Evolutionary conservation across 805 yeast species (phyloP).

Genomic region (Babjeviella inositovora): DNA sequence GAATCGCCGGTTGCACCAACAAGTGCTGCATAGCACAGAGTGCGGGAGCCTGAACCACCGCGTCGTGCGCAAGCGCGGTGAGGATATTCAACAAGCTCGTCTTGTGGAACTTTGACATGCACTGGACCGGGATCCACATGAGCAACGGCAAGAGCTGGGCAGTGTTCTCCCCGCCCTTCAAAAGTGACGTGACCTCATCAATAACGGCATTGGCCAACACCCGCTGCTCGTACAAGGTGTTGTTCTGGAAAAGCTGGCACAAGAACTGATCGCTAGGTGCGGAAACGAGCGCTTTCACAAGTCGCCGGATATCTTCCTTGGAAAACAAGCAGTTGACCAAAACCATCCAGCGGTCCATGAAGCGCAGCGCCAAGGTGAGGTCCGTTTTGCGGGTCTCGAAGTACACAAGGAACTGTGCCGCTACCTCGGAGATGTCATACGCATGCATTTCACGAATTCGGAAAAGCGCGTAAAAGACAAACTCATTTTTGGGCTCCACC

Average conservation of each 20-base stretch:
- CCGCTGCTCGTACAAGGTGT: slow-evolving; percentile 29
- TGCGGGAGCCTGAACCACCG: no score
- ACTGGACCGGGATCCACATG: no score
- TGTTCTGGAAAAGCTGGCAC: slow-evolving; percentile 12
- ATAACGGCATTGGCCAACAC: slow-evolving; percentile 15
- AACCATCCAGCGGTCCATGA: slow-evolving; percentile 41
- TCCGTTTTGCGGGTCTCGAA: slow-evolving; percentile 4
- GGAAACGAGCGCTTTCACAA: slow-evolving; percentile 15
- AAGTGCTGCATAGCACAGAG: no score
- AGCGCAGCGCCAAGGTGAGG: slow-evolving; percentile 8
- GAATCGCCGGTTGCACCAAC: no score
- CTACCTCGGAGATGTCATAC: slow-evolving; percentile 7
- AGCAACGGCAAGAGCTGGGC: no score
- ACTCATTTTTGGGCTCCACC: slow-evolving; percentile 3
- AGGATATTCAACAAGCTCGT: no score
- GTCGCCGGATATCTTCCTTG: slow-evolving; percentile 8
- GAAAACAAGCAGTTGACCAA: slow-evolving; percentile 18
- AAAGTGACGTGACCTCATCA: no score
- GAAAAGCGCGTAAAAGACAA: slow-evolving; percentile 21
- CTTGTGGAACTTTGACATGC: no score
- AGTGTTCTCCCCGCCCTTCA: no score
- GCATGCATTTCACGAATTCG: slow-evolving; percentile 30
- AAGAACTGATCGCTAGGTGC: no score
- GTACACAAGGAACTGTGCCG: slow-evolving; percentile 8
- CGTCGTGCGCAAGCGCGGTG: no score